Base-by-base conservation (phyloP, 208 protist species). In the Blastocrithidia nonstop region DNA sequence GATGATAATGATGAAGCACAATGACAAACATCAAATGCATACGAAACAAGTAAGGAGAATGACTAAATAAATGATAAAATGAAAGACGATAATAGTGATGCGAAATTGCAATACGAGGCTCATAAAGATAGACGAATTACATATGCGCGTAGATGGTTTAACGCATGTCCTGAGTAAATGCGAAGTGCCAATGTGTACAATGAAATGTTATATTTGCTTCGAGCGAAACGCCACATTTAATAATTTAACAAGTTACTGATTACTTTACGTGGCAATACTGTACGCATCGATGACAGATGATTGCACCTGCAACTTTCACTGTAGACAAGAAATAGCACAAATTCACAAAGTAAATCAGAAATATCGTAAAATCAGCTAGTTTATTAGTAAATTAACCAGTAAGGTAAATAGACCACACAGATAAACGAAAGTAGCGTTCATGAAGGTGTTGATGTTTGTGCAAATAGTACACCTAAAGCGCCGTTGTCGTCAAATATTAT, bases 111-210 rank as follows among this genome's bases (percentile, higher is more conserved):
- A n/a, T 82, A 82, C 32, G 72, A 89, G 54, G 68, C 64, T 0
- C 71, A 86, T 52, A 72, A 71, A 46, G 46, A 58, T 24, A 37
- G 59, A 31, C 57, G 80, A 1, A 61, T 83, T 19, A 48, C 57
- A 23, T 41, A 47, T 4, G 76, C 66, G 6, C 44, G 55, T 31
- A 36, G 48, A 53, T 87, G 75, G 75, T 87, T 85, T 44, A 46
- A 50, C 9, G 33, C 46, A 33, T 84, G 72, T 49, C 70, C 73
- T 3, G 29, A 47, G 20, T 26, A 35, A 7, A 35, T 61, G 2
- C 72, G 76, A 20, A 64, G 23, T 9, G 61, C 66, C 8, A 65
- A 72, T 38, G 41, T 90, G 15, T 90, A 71, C 54, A 90, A 90
- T 46, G 75, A 76, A 37, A 54, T 84, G 39, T 58, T 90, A 23